Evolutionary conservation across 495 filamentous ascomycete genomes (phyloP).

Genomic region (Hypomontagnella submonticulosa): DNA sequence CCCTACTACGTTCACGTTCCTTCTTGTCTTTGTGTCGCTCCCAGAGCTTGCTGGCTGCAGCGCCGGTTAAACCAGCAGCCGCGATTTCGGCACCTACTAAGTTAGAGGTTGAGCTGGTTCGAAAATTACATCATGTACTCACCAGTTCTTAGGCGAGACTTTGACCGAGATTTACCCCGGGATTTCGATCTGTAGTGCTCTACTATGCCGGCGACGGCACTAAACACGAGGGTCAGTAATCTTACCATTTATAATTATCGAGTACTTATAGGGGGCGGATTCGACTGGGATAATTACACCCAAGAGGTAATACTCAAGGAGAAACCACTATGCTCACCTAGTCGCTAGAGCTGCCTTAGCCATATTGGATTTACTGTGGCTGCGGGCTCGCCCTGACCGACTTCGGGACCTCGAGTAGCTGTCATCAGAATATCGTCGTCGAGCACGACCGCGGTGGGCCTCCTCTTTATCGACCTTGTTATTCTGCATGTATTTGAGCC

Average conservation of each 20-base stretch:
- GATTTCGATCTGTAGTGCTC: conserved; percentile 75
- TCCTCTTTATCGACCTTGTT: conserved; percentile 74
- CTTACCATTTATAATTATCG: background rate
- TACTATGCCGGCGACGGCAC: conserved; percentile 76
- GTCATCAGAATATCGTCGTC: conserved; percentile 64
- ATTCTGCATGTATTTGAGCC: conserved; percentile 77
- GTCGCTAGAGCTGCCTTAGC: conserved; percentile 83
- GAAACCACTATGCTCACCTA: conserved; percentile 56
- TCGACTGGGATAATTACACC: background rate
- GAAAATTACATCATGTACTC: conserved; percentile 6
- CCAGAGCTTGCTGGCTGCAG: conserved; percentile 82
- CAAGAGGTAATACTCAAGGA: background rate
- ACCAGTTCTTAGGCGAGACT: conserved; percentile 66
- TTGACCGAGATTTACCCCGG: conserved; percentile 63
- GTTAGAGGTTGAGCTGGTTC: conserved; percentile 17
- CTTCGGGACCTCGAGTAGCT: conserved; percentile 48
- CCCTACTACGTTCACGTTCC: conserved; percentile 61
- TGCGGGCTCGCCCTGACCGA: conserved; percentile 52
- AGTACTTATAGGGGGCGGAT: background rate
- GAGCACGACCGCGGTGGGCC: conserved; percentile 73
- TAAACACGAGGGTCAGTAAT: conserved; percentile 29
- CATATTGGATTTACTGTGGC: conserved; percentile 69
- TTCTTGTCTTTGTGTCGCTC: conserved; percentile 78
- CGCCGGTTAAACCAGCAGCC: conserved; percentile 80
- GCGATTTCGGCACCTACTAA: conserved; percentile 66